Evolutionary conservation across 331 rosid genomes (phyloP), one percentile per base, ranked within the genome.

Genomic region (Malus hybrid): DNA sequence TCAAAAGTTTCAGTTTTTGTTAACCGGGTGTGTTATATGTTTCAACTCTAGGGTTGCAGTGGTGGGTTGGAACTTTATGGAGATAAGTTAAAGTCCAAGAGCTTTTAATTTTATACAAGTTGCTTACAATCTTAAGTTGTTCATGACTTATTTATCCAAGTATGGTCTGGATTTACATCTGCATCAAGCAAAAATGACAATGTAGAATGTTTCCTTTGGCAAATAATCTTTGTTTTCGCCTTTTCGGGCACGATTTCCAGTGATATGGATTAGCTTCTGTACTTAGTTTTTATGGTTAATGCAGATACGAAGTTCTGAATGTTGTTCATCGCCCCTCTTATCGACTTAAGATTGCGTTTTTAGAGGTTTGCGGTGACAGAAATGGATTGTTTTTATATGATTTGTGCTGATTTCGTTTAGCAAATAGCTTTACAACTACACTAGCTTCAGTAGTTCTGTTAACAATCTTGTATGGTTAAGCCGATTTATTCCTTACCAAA

Each of bases 281-380:
- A 16, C 52, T 48, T 56, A 3, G 63, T 79, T 80, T 57, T 75
- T 42, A 75, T 69, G 56, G 29, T 80, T 76, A 80, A 75, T 67
- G 76, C 93, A 93, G 98, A 79, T 84, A 70, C 27, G 97, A 88
- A 80, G 88, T 87, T 82, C 48, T 93, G 78, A 91, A 87, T 76
- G 96, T 91, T 85, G 86, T 90, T 74, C 78, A 88, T 80, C 85
- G 89, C 62, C 84, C 88, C 20, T 79, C 98, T 73, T 88, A 92
- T 83, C 93, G 85, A 76, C 90, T 93, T 70, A 93, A 86, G 82
- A 88, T 93, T 83, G 88, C 98, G 63, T 93, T 93, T 80, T 79
- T 91, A 81, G 91, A 93, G 98, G 98, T 91, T 75, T 42, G 70
- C 42, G 19, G 64, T 50, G 55, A 13, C 75, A 16, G 3, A 50